Evolutionary conservation across 768 basidiomycete species (phyloP), one percentile per base, ranked within the genome.

Genomic region (Glaciozyma martinii): DNA sequence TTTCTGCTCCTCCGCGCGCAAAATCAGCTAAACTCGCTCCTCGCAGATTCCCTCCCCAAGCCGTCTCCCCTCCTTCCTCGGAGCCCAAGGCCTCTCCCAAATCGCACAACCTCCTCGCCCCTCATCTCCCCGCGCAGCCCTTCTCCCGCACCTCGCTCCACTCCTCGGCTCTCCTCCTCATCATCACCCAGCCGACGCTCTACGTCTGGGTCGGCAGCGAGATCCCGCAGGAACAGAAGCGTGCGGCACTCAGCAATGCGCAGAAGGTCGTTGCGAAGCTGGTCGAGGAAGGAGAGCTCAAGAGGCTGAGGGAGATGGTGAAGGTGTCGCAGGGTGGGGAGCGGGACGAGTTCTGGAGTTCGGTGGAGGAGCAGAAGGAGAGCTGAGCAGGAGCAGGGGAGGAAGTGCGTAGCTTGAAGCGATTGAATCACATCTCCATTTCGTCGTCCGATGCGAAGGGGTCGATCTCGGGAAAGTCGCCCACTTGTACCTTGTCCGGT

Each of bases 381-480:
- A 10, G 10, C 6, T 40, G 7, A 40, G 37, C 10, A 7, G 5
- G 37, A 40, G 37, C 37, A 40, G 37, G 2, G n/a, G 37, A 40
- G 37, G 12, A 40, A 13, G 37, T 13, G 37, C 2, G 12, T 40
- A 40, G 37, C 37, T 40, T 13, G 37, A 13, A 13, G 37, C 12
- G 37, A 6, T 12, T 13, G 37, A 40, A 40, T 54, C 53, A 57
- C 56, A 57, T 57, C 29, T 79, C 79, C 56, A 77, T 75, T 68
- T 89, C 88, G 23, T 88, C 85, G 40, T 86, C 85, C 61, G 87
- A 78, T 62, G 84, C 79, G 60, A 92, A 80, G 30, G 77, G 72
- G 60, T 91, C 90, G 72, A 88, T 83, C 13, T 87, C 85, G 0
- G 90, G 90, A 75, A 82, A 98, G 74, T 98, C 88, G 1, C 94